Conservation (phyloP, 495 filamentous ascomycete genomes). For the Chaetomium tenue region DNA sequence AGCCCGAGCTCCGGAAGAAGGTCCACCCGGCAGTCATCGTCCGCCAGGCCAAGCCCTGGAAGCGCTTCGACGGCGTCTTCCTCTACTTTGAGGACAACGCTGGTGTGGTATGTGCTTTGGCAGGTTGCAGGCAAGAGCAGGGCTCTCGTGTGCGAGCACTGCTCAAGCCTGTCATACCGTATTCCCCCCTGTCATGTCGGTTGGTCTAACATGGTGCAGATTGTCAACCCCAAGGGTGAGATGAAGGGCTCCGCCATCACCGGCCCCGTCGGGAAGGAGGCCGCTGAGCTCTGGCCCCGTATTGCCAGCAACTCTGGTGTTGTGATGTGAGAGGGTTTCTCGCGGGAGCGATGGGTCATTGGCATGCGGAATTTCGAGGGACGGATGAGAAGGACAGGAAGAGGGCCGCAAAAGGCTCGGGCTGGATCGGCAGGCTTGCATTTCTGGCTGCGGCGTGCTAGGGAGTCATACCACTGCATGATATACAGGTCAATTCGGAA, state of each 20-base stretch:
- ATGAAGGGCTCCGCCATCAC: conserved; percentile 99
- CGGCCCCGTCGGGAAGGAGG: conserved; percentile 98
- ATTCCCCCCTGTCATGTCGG: neutral
- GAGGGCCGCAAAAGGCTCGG: conserved; percentile 28
- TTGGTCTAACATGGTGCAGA: conserved; percentile 52
- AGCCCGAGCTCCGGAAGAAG: conserved; percentile 99
- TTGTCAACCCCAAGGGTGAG: conserved; percentile 99
- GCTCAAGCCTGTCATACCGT: neutral
- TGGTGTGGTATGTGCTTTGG: conserved; percentile 74
- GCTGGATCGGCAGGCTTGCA: conserved; percentile 41
- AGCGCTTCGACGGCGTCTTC: conserved; percentile 93
- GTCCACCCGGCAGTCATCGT: conserved; percentile 99
- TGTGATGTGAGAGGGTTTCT: conserved; percentile 77
- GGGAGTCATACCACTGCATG: conserved; percentile 43
- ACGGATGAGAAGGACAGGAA: conserved; percentile 28
- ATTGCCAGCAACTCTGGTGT: conserved; percentile 99
- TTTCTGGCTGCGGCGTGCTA: conserved; percentile 42
- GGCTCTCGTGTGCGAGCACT: neutral
- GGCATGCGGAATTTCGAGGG: conserved; percentile 35
- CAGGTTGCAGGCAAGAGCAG: neutral
- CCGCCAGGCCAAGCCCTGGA: conserved; percentile 98
- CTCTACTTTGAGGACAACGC: conserved; percentile 99
- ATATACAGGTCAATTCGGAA: conserved; percentile 43
- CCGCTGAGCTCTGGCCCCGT: conserved; percentile 99
- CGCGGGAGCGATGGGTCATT: conserved; percentile 23